Percentiles rank a stretch among this genome's conserved stretches.
Conservation (phyloP, 1,139 yeast species). For the Debaryomyces fabryi region DNA sequence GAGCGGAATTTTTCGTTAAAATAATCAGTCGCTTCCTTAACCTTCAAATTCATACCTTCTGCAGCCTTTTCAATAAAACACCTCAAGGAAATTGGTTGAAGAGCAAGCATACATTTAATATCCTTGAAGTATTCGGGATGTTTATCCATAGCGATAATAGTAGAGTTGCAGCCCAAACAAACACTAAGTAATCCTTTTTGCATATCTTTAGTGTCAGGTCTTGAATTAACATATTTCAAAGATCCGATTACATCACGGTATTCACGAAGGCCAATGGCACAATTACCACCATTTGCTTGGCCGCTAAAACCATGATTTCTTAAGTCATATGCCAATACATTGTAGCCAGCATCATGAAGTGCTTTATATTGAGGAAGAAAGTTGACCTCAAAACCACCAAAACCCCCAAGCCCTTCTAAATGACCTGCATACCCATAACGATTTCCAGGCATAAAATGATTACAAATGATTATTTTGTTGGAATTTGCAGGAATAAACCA, state of each 20-base stretch:
- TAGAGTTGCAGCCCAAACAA: constrained; percentile 9
- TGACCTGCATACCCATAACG: constrained; percentile 11
- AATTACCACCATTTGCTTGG: constrained; percentile 7
- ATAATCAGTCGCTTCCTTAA: constrained; percentile 1
- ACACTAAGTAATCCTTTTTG: constrained; percentile 6
- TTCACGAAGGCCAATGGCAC: constrained; percentile 5
- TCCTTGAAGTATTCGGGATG: constrained; percentile 9
- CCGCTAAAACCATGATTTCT: constrained; percentile 11
- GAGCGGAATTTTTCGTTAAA: neutral
- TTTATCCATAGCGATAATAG: constrained; percentile 8
- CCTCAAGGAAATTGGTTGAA: constrained; percentile 8
- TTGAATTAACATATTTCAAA: constrained; percentile 8
- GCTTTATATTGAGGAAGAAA: constrained; percentile 7
- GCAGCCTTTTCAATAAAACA: constrained; percentile 4
- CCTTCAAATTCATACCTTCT: constrained; percentile 1
- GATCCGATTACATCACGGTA: constrained; percentile 11
- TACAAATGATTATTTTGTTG: constrained; percentile 8
- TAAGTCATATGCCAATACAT: constrained; percentile 9
- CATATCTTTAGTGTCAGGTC: constrained; percentile 10
- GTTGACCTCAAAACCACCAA: constrained; percentile 13
- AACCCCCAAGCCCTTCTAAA: constrained; percentile 1
- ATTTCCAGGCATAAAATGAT: constrained; percentile 11
- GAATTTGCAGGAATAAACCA: constrained; percentile 10
- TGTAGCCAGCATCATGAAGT: constrained; percentile 11
- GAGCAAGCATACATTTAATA: constrained; percentile 5